These are phyloP conservation scores for Naumovozyma dairenensis DNA, from an alignment of 805 yeast genomes.

Conservation along the genomic window DNA sequence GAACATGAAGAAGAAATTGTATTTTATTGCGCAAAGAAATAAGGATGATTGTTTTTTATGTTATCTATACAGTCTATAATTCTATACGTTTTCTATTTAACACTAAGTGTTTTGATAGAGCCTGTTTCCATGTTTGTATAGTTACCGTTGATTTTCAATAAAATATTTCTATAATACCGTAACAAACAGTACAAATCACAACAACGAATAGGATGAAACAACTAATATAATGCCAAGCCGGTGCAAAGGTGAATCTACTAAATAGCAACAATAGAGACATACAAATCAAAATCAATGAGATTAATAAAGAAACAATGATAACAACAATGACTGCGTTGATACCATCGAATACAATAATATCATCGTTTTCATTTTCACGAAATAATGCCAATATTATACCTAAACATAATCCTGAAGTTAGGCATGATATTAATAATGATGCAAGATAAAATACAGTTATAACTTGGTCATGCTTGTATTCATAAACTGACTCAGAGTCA, in stretches of 20 bases:
- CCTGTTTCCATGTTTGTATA: not conserved
- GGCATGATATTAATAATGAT: conserved; percentile 16
- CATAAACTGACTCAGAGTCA: conserved; percentile 21
- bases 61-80: too few species aligned
- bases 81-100: too few species aligned
- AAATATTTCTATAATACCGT: conserved; percentile 23
- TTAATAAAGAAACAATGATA: conserved; percentile 16
- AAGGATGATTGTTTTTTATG: too few species aligned
- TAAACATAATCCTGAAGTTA: conserved; percentile 21
- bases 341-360: conserved; percentile 13
- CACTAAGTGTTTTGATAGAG: not conserved
- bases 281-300: conserved; percentile 19
- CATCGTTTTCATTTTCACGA: conserved; percentile 13
- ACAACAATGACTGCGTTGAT: conserved; percentile 11
- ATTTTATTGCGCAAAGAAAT: too few species aligned
- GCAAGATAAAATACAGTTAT: conserved; percentile 23
- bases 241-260: conserved; percentile 24
- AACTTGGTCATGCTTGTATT: conserved; percentile 26
- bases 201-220: conserved; percentile 19
- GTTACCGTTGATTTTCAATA: conserved; percentile 7
- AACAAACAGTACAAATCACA: conserved; percentile 24
- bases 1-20: not conserved
- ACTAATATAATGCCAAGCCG: conserved; percentile 26
- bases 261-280: conserved; percentile 20
- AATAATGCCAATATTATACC: conserved; percentile 22